Base-by-base conservation (phyloP, 2,329 filamentous ascomycete species). In the Verticillium isaacii region DNA sequence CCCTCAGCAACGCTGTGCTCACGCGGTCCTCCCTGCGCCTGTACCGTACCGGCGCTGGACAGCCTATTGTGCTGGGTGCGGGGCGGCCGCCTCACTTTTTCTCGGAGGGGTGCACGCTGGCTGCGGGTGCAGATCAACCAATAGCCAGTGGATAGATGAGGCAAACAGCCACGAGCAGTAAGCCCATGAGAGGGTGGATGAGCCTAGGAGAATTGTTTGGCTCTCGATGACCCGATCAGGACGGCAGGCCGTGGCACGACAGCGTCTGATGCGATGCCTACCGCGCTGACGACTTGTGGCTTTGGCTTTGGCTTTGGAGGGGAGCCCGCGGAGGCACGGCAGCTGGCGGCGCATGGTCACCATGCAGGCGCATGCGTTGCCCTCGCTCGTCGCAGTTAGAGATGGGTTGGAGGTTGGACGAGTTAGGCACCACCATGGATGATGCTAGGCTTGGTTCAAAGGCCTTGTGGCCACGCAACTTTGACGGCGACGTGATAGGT, bases 71-170 rank as follows among this genome's bases (percentile, higher is more conserved):
- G 17, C 4, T 7, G 3, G 25, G 17, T 11, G 63, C 29, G 63
- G 63, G 61, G 62, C 63, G 54, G 57, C 63, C 61, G 63, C 63
- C 63, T 65, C 63, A 65, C 62, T 65, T 56, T 56, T 57, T 60
- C 56, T n/a, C 54, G 59, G 57, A 64, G 29, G 29, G 29, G 29
- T 29, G 29, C 29, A 29, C 29, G 5, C 29, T 29, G 50, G 41
- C 41, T 23, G 19, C 41, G 19, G n/a, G 17, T 50, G 41, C 19
- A 23, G 41, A 50, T 50, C 41, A 23, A 9, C 41, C 41, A 50
- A 50, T 50, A 9, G 19, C 41, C 41, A 50, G 41, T 50, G 19
- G 41, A 23, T 23, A 25, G n/a, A 50, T n/a, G 41, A 50, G 41
- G 41, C 41, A 41, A 41, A 41, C 37, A 41, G 37, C 17, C 37